Evolutionary conservation across 164 flowering plant species (phyloP), one percentile per base, ranked within the genome.

Genomic region (Chimonanthus praecox): DNA sequence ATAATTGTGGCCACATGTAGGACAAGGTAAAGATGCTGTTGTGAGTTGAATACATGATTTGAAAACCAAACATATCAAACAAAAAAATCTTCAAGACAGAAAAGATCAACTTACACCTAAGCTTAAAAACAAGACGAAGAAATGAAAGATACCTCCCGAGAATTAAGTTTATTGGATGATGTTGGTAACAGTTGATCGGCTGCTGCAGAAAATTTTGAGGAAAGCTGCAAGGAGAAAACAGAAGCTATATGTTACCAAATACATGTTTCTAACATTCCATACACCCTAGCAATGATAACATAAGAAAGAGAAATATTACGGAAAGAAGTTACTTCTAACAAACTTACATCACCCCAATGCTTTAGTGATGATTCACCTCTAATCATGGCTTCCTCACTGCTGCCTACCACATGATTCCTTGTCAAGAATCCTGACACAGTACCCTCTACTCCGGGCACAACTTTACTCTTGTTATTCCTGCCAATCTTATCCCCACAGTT

Each of bases 321-420:
- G 48, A 66, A 66, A 7, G 68, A 63, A 20, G 66, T 48, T 10
- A 45, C 10, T 50, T 10, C 49, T 68, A 74, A 43, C 43, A 58
- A 58, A 79, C 90, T 75, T 84, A 92, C 97, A 78, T 85, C 86
- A 73, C 77, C 48, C 85, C 84, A 86, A 47, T 78, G 75, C 72
- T 69, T 78, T 47, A 43, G 49, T 6, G 67, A 49, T 71, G 44
- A 66, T 49, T 74, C 75, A 72, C 68, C 74, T 71, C 61, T 80
- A 69, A 16, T 68, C 47, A 58, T 78, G 61, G 75, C 72, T 7
- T 46, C 68, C 73, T 73, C 77, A 70, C 33, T 72, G 61, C 61
- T 50, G 70, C 44, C 78, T 67, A 58, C 79, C 58, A 48, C 48
- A 58, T 68, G 60, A 64, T 58, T 68, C 67, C 83, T 79, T 60